These are phyloP conservation scores for Agarophyton chilense DNA, from an alignment of 23 red algal species.

Conservation along the genomic window DNA sequence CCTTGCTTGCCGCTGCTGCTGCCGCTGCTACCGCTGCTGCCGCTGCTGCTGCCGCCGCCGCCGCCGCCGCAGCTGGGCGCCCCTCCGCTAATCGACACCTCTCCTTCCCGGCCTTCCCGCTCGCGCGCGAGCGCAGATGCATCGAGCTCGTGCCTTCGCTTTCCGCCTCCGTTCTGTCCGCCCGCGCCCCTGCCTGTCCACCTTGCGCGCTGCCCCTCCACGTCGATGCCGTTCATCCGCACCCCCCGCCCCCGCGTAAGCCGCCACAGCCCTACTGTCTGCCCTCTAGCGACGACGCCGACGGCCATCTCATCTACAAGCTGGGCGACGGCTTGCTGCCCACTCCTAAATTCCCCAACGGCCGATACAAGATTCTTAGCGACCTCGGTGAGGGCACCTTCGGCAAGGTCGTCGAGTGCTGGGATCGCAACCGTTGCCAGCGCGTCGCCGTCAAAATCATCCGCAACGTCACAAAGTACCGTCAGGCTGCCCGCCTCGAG, in stretches of 20 bases:
- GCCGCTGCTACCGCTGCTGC: neutral
- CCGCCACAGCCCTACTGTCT: conserved; percentile 2
- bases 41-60: neutral
- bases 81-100: neutral
- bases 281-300: conserved; percentile 59
- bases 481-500: conserved; percentile 80
- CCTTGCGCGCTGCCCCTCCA: neutral
- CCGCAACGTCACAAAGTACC: conserved; percentile 80
- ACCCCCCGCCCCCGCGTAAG: neutral
- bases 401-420: conserved; percentile 90
- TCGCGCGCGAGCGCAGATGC: neutral
- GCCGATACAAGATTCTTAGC: conserved; percentile 82
- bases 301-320: conserved; percentile 82
- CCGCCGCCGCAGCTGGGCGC: neutral
- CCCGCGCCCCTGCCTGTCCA: neutral
- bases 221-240: neutral
- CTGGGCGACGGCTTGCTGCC: conserved; percentile 79
- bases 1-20: neutral
- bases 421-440: conserved; percentile 65
- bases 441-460: conserved; percentile 86
- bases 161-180: too few relatives aligned
- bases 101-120: neutral
- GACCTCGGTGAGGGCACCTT: conserved; percentile 90
- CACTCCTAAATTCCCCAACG: conserved; percentile 67
- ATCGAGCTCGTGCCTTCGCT: neutral